Conservation (phyloP, 305 asterid species). For the Striga hermonthica region DNA sequence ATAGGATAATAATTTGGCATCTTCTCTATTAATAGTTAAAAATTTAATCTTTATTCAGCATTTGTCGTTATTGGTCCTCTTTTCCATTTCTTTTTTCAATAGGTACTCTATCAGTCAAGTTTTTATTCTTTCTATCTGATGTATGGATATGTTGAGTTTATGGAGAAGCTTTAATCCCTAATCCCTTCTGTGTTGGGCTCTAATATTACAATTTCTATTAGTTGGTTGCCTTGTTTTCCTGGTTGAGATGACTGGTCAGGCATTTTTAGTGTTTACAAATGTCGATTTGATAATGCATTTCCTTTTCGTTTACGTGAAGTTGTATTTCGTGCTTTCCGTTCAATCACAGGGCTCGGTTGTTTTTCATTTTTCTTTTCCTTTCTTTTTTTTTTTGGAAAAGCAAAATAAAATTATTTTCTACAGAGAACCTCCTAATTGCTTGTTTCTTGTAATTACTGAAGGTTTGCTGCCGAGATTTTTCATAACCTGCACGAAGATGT, state of each 20-base stretch:
- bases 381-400: neutral
- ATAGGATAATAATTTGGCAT: constrained; percentile 3
- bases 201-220: neutral
- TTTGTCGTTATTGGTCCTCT: neutral
- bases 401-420: neutral
- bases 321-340: neutral
- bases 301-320: neutral
- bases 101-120: neutral
- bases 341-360: neutral
- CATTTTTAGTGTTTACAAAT: neutral
- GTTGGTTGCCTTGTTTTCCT: constrained; percentile 5
- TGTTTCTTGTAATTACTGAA: constrained; percentile 42
- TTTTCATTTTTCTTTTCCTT: neutral
- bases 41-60: neutral
- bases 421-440: constrained; percentile 27
- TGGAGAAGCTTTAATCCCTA: neutral
- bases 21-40: constrained; percentile 37
- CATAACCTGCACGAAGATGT: constrained; percentile 89
- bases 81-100: too few species aligned
- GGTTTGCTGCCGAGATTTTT: constrained; percentile 97
- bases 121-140: neutral
- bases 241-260: neutral
- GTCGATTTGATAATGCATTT: constrained; percentile 19
- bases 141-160: constrained; percentile 22
- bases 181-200: neutral